These are phyloP conservation scores for Colletotrichum sp. DNA, from an alignment of 2,329 filamentous ascomycete genomes.

Conservation along the genomic window DNA sequence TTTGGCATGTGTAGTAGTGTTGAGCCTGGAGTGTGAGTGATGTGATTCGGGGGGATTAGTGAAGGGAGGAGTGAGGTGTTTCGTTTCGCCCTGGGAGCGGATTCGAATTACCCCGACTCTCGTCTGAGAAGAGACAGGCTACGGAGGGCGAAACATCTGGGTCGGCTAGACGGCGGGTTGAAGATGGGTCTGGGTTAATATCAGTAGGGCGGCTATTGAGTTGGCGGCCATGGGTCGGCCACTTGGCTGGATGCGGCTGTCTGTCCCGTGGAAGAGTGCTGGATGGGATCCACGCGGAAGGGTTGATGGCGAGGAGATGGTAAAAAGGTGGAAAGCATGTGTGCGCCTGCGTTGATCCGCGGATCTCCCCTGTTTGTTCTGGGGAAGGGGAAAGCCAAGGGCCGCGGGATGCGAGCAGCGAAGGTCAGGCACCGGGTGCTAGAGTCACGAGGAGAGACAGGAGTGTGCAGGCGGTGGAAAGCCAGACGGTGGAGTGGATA, in stretches of 20 bases:
- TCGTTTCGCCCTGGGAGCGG: constrained; percentile 6
- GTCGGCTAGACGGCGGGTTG: neutral
- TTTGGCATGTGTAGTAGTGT: neutral
- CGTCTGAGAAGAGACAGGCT: neutral
- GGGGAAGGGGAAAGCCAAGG: neutral
- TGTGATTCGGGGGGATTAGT: neutral
- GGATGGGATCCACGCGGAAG: constrained; percentile 1
- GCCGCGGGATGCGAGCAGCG: neutral
- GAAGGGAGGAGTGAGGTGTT: neutral
- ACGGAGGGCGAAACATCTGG: neutral
- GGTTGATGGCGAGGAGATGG: neutral
- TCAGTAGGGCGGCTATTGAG: neutral
- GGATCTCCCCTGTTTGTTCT: neutral
- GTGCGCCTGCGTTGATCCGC: neutral
- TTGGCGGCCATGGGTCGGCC: neutral
- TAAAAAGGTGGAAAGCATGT: neutral
- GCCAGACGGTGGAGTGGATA: neutral
- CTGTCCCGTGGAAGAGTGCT: neutral
- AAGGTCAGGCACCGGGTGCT: neutral
- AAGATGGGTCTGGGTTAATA: neutral
- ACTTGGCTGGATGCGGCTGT: neutral
- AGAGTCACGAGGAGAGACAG: neutral
- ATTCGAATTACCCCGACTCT: neutral
- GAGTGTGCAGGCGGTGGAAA: neutral
- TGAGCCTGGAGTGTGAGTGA: neutral